Conservation (phyloP, 1,284 basidiomycete species). For the Thelephora terrestris region DNA sequence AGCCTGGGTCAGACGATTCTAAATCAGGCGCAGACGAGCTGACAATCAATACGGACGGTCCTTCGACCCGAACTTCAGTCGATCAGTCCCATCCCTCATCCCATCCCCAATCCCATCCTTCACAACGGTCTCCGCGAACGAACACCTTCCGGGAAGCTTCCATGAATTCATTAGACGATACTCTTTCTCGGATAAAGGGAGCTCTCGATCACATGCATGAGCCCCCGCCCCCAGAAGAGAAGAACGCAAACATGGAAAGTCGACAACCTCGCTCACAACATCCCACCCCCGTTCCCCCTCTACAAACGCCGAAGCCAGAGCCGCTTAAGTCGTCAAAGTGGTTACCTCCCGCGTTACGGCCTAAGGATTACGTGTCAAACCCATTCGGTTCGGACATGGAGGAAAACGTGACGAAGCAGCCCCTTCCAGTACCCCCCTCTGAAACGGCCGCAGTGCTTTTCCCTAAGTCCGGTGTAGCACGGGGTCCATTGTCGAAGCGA, state of each 20-base stretch:
- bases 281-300: conserved; percentile 5
- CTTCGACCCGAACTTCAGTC: neutral
- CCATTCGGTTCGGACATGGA: neutral
- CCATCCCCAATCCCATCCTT: neutral
- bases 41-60: neutral
- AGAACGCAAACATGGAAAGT: conserved; percentile 11
- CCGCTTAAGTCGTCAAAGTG: conserved; percentile 26
- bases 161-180: conserved; percentile 73
- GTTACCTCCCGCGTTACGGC: conserved; percentile 49
- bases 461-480: conserved; percentile 33
- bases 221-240: conserved; percentile 11
- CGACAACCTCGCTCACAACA: conserved; percentile 1
- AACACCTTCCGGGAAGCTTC: conserved; percentile 51
- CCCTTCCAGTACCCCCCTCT: neutral
- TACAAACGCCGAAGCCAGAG: conserved; percentile 8
- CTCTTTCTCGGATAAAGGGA: conserved; percentile 83
- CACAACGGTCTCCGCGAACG: conserved; percentile 21
- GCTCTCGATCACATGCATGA: conserved; percentile 68
- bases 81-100: neutral
- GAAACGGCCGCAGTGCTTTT: conserved; percentile 10
- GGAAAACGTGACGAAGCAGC: neutral
- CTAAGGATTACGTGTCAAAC: conserved; percentile 6
- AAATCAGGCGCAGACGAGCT: neutral
- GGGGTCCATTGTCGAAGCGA: conserved; percentile 36
- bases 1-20: neutral